A percentile compares a stretch with the other conserved stretches of the same genome.
phyloP scores from a whole-genome alignment of 202 grass and related monocot species.

The Musa balbisiana region DNA sequence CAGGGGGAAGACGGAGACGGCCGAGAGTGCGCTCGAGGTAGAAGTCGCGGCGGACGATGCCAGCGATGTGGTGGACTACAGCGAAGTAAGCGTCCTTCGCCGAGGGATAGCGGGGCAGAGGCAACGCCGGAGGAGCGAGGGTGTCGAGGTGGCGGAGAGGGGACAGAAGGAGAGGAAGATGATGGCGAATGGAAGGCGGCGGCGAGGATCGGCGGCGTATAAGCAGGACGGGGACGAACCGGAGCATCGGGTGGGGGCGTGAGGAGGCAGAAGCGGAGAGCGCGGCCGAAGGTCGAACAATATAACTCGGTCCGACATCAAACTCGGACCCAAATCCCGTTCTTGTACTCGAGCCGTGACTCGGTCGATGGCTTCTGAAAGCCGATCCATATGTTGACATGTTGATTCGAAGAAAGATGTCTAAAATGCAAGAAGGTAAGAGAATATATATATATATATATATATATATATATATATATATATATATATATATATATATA shows the following conservation, averaged over 20 bases:
- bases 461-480: too few species aligned
- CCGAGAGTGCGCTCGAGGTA: slow-evolving; percentile 90
- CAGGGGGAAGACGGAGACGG: slow-evolving; percentile 70
- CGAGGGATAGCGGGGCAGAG: slow-evolving; percentile 27
- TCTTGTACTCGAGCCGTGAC: too few species aligned
- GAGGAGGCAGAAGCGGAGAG: neutral
- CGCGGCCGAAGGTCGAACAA: neutral
- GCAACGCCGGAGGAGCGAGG: slow-evolving; percentile 20
- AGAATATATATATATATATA: too few species aligned
- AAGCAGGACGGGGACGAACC: neutral
- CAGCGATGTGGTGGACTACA: slow-evolving; percentile 63
- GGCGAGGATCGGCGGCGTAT: neutral
- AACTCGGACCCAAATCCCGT: too few species aligned
- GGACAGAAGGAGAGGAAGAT: neutral
- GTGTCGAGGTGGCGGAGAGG: slow-evolving; percentile 11
- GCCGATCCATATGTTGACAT: too few species aligned
- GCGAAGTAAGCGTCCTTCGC: slow-evolving; percentile 80
- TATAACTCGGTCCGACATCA: neutral
- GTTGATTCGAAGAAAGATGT: too few species aligned
- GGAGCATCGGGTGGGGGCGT: neutral
- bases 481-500: too few species aligned
- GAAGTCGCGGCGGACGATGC: slow-evolving; percentile 80
- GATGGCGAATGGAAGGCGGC: slow-evolving; percentile 28
- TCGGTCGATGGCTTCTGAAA: too few species aligned
- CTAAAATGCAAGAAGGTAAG: too few species aligned